Evolutionary conservation across 352 stramenopile genomes (phyloP).

Genomic region (Stephanocyclus meneghinianus): DNA sequence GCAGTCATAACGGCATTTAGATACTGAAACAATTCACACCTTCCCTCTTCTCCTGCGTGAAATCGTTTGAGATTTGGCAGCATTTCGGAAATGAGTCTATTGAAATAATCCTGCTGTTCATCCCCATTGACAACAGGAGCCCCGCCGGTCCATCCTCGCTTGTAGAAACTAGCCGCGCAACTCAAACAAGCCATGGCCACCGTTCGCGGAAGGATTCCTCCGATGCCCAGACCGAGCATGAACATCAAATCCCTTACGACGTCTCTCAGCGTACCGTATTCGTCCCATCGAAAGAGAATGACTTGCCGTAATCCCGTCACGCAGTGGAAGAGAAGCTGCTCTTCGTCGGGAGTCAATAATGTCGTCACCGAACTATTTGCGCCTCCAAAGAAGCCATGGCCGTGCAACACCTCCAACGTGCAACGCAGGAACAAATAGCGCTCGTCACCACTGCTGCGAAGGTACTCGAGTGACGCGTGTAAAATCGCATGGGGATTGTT

Average conservation of each 20-base stretch:
- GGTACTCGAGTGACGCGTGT: conserved; percentile 65
- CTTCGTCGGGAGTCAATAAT: conserved; percentile 40
- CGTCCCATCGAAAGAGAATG: conserved; percentile 61
- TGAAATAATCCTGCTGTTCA: conserved; percentile 5
- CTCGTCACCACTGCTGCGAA: conserved; percentile 68
- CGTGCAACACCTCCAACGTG: conserved; percentile 56
- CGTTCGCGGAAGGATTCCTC: conserved; percentile 34
- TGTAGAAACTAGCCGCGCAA: conserved; percentile 69
- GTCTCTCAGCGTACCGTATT: conserved; percentile 38
- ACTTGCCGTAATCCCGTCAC: conserved; percentile 69
- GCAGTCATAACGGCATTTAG: conserved; percentile 40
- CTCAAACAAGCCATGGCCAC: conserved; percentile 63
- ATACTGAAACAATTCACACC: conserved; percentile 55
- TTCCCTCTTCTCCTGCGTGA: background rate
- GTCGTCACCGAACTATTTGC: background rate
- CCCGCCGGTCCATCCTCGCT: conserved; percentile 56
- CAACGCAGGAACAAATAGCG: conserved; percentile 70
- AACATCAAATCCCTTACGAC: conserved; percentile 69
- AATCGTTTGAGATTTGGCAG: conserved; percentile 35
- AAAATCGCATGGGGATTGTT: conserved; percentile 28
- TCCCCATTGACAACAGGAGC: background rate
- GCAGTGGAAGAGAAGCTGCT: conserved; percentile 78
- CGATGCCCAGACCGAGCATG: conserved; percentile 38
- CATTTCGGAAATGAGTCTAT: background rate
- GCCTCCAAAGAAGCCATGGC: conserved; percentile 10